These are phyloP conservation scores for Apiotrichum akiyoshidainum DNA, from an alignment of 1,284 basidiomycete species.

Conservation along the genomic window DNA sequence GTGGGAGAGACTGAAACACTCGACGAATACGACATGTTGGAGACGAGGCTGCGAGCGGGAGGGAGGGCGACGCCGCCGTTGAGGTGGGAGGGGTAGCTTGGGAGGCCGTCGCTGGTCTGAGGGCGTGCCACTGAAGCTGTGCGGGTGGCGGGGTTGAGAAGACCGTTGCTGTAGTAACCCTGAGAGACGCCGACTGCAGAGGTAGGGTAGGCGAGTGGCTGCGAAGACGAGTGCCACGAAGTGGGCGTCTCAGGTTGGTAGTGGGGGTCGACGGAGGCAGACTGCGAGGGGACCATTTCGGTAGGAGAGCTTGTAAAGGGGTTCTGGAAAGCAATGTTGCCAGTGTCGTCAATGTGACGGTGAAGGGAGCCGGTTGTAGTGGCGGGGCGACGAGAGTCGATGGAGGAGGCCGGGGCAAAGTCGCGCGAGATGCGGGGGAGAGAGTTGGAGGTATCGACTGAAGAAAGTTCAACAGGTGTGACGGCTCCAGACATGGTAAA, in stretches of 20 bases:
- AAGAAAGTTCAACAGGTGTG: slow-evolving; percentile 11
- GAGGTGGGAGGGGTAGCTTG: slow-evolving; percentile 29
- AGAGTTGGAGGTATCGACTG: slow-evolving; percentile 18
- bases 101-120: slow-evolving; percentile 44
- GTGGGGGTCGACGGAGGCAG: slow-evolving; percentile 27
- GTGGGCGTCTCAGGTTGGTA: slow-evolving; percentile 10
- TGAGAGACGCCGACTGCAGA: slow-evolving; percentile 5
- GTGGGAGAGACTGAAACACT: slow-evolving; percentile 6
- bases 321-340: slow-evolving; percentile 11
- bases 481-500: slow-evolving; percentile 9
- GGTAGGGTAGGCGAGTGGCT: slow-evolving; percentile 7
- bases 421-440: slow-evolving; percentile 48
- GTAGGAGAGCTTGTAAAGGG: slow-evolving; percentile 8
- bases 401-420: slow-evolving; percentile 39
- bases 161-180: slow-evolving; percentile 10
- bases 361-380: slow-evolving; percentile 43
- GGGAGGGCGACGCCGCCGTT: slow-evolving; percentile 28
- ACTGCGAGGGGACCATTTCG: slow-evolving; percentile 1
- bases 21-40: slow-evolving; percentile 13
- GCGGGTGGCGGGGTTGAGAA: slow-evolving; percentile 7
- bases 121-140: slow-evolving; percentile 23
- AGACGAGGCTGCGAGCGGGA: slow-evolving; percentile 34
- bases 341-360: slow-evolving; percentile 8
- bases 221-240: slow-evolving; percentile 4
- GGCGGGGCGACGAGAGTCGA: slow-evolving; percentile 43